Evolutionary conservation across 345 rosid species (phyloP), one percentile per base, ranked within the genome.

Genomic region (Brassica carinata): DNA sequence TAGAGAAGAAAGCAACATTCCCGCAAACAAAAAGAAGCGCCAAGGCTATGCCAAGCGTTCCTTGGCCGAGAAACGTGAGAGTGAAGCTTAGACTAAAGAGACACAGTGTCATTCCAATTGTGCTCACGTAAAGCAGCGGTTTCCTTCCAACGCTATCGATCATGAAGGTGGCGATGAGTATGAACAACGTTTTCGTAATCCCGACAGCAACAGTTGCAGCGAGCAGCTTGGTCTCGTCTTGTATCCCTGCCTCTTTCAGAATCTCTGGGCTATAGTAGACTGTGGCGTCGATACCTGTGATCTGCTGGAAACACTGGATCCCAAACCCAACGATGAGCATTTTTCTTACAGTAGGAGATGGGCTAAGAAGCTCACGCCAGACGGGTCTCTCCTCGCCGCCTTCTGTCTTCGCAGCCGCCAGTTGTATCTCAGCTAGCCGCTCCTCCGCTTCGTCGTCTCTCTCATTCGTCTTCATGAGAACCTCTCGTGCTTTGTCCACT

Each of bases 291-390:
- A 88, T 87, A 15, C 97, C 97, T 0, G 95, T 86, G 75, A 90
- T 89, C 88, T 89, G 93, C 78, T 92, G 97, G 87, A 92, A 89
- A 81, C 96, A 94, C 57, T 94, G 98, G 83, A 94, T 89, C 64
- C 98, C 98, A 19, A 89, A 82, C 51, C 98, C 98, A 38, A 87
- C 79, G 2, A 92, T 77, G 33, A 92, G 82, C 96, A 94, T 94
- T 27, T 89, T 79, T 5, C 86, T 79, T 40, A 90, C 85, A n/a
- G 88, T 15, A 40, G 93, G 90, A 67, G 98, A 88, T 75, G 97
- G 98, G 79, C 73, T 87, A 38, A 94, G 77, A 36, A 94, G 77
- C 75, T 94, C 96, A 6, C 87, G 90, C 93, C 98, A 92, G 29
- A 90, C 91, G 0, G 97, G 69, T 74, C 90, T 90, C 80, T 90